phyloP scores from a whole-genome alignment of 306 rosid genomes.

The Gynostemma pentaphyllum region DNA sequence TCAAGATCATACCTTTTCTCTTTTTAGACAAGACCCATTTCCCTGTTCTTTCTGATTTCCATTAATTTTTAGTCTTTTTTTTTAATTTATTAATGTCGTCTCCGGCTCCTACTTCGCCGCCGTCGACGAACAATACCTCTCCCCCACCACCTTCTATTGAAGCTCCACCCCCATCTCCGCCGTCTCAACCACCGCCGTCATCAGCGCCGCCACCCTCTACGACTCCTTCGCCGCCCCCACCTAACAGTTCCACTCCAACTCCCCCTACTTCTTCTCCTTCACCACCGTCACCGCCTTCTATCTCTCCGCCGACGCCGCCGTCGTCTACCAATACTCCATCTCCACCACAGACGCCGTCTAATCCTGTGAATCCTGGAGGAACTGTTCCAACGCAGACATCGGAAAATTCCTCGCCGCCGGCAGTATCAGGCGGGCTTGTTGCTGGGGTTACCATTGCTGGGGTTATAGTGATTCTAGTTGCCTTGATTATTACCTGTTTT shows the following conservation, averaged over 20 bases:
- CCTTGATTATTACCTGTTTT: conserved; percentile 39
- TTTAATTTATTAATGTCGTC: conserved; percentile 4
- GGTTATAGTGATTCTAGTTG: conserved; percentile 38
- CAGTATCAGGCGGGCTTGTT: conserved; percentile 35
- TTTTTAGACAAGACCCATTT: neutral
- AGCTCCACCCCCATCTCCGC: conserved; percentile 8
- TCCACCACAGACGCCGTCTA: conserved; percentile 23
- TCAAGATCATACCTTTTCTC: too few species aligned
- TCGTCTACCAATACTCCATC: conserved; percentile 24
- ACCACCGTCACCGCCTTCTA: conserved; percentile 10
- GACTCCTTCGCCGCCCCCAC: conserved; percentile 16
- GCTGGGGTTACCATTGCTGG: conserved; percentile 70
- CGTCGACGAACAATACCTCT: conserved; percentile 23
- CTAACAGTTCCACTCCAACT: conserved; percentile 12
- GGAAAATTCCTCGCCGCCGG: conserved; percentile 24
- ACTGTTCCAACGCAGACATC: conserved; percentile 29
- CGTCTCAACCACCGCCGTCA: conserved; percentile 17
- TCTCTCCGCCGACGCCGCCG: conserved; percentile 21
- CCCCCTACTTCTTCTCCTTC: conserved; percentile 17
- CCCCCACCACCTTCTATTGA: neutral
- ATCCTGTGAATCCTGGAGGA: conserved; percentile 20
- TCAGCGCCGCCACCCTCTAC: conserved; percentile 20
- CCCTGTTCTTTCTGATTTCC: neutral
- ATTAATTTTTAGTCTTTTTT: neutral
- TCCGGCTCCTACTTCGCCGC: conserved; percentile 41